Conservation (phyloP, 805 yeast genomes). For the Komagataella phaffii region DNA sequence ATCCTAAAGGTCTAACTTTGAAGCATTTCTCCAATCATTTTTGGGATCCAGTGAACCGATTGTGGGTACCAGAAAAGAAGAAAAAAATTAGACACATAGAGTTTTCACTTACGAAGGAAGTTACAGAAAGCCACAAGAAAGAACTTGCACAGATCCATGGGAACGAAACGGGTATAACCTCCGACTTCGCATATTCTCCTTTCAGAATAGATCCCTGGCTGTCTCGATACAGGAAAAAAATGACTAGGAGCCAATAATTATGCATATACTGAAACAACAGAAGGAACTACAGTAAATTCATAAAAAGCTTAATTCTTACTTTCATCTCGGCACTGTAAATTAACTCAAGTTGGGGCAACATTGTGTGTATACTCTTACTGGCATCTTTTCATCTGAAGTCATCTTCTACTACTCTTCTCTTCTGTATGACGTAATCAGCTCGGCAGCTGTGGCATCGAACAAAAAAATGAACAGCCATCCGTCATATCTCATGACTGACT, state of each 20-base stretch:
- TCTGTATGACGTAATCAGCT: no score
- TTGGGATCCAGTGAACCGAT: constrained; percentile 37
- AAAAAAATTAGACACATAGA: neutral
- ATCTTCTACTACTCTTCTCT: no score
- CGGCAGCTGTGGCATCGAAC: neutral
- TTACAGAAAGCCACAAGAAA: neutral
- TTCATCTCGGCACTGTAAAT: neutral
- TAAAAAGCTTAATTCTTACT: neutral
- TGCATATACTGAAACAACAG: neutral
- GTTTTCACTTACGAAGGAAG: neutral
- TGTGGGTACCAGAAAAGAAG: constrained; percentile 34
- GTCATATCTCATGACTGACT: no score
- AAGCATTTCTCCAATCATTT: constrained; percentile 24
- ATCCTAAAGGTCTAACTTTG: constrained; percentile 21
- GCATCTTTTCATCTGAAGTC: no score
- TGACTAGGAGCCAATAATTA: neutral
- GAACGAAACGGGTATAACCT: neutral
- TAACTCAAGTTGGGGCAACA: no score
- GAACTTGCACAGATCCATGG: neutral
- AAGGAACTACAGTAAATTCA: no score
- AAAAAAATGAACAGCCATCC: no score
- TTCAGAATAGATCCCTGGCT: neutral
- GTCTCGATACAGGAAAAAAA: neutral
- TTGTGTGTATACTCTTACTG: no score
- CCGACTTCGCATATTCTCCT: neutral